phyloP scores from a whole-genome alignment of 2,329 filamentous ascomycete species.

The Rutstroemia sp. region DNA sequence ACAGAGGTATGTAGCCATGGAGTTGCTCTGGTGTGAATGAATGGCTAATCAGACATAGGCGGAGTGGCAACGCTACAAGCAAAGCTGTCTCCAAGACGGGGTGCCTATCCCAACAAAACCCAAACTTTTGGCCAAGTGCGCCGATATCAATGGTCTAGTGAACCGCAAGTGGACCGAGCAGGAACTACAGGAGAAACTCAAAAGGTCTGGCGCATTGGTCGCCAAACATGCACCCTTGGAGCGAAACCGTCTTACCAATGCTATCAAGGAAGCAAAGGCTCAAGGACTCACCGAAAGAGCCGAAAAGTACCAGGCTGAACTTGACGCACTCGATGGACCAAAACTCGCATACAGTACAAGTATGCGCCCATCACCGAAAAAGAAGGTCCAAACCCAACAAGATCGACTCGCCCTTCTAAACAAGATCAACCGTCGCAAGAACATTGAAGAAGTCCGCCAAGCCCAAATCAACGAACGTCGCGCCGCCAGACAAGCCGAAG shows the following conservation, averaged over 20 bases:
- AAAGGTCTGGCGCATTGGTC: constrained; percentile 60
- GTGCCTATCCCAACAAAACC: constrained; percentile 68
- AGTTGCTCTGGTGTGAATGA: neutral
- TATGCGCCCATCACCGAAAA: constrained; percentile 47
- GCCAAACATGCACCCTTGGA: constrained; percentile 59
- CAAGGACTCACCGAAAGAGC: constrained; percentile 53
- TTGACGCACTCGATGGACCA: constrained; percentile 56
- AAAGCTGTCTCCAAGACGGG: constrained; percentile 64
- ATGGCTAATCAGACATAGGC: constrained; percentile 37
- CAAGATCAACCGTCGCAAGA: constrained; percentile 72
- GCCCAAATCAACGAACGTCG: constrained; percentile 78
- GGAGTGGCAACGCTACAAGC: constrained; percentile 77
- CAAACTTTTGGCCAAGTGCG: constrained; percentile 62
- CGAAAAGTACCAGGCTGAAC: constrained; percentile 48
- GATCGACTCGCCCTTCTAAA: constrained; percentile 81
- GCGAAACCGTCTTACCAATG: constrained; percentile 57
- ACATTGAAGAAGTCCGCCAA: constrained; percentile 83
- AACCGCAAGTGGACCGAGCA: constrained; percentile 75
- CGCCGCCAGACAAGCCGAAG: constrained; percentile 51
- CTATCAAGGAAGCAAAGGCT: constrained; percentile 58
- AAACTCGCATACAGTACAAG: constrained; percentile 69
- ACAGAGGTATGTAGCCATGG: constrained; percentile 55
- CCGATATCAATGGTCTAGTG: constrained; percentile 72
- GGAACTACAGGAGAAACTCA: constrained; percentile 74
- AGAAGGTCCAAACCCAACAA: constrained; percentile 55